These are phyloP conservation scores for Leishmania tarentolae DNA, from an alignment of 208 protist species.

Conservation along the genomic window DNA sequence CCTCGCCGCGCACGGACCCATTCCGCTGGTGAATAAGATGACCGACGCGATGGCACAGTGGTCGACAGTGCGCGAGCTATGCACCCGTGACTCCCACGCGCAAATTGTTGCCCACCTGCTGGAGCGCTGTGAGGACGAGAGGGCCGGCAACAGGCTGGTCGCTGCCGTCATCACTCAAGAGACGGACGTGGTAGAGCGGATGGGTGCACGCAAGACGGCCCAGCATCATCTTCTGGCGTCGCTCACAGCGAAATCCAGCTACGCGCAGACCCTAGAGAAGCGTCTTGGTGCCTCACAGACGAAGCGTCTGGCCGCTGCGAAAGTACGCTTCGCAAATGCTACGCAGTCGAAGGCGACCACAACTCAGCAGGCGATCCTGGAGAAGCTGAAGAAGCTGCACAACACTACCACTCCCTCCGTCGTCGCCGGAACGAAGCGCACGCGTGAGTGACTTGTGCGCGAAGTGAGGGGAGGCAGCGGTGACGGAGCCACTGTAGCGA, in stretches of 20 bases:
- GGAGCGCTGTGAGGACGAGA: constrained; percentile 34
- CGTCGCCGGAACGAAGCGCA: constrained; percentile 16
- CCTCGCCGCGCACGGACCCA: constrained; percentile 41
- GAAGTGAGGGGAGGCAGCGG: not conserved
- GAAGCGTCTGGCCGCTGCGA: constrained; percentile 58
- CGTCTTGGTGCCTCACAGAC: constrained; percentile 39
- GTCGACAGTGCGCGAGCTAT: constrained; percentile 49
- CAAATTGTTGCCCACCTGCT: constrained; percentile 54
- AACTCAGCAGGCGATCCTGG: constrained; percentile 65
- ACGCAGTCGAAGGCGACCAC: constrained; percentile 59
- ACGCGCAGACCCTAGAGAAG: constrained; percentile 47
- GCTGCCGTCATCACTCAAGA: constrained; percentile 40
- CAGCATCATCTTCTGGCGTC: constrained; percentile 60
- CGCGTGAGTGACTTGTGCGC: constrained; percentile 13
- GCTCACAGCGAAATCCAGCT: constrained; percentile 45
- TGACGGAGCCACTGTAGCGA: not conserved
- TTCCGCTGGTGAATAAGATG: constrained; percentile 38
- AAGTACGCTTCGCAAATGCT: constrained; percentile 59
- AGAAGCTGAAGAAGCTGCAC: constrained; percentile 56
- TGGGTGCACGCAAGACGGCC: constrained; percentile 55
- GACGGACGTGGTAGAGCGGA: constrained; percentile 48
- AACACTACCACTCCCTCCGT: not conserved
- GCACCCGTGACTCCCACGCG: constrained; percentile 47
- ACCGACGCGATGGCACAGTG: constrained; percentile 40
- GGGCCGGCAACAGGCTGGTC: constrained; percentile 40